Evolutionary conservation across 345 rosid genomes (phyloP).

Genomic region (Hibiscus tridactylites): DNA sequence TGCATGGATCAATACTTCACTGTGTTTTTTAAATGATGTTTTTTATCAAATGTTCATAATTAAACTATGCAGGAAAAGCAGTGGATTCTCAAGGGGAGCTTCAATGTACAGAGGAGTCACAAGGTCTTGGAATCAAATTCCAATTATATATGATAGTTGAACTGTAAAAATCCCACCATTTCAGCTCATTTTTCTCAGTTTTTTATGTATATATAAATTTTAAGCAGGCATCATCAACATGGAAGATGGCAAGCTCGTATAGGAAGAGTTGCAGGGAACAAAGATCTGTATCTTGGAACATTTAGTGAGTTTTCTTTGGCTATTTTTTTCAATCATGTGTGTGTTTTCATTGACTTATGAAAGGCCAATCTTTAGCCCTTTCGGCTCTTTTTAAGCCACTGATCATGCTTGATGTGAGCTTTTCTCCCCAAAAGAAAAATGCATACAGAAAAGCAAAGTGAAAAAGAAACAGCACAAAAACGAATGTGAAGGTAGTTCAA

Average conservation of each 20-base stretch:
- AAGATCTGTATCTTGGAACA: constrained; percentile 96
- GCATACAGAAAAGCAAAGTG: not conserved
- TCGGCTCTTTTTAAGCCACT: not conserved
- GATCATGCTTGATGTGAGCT: not conserved
- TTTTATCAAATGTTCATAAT: not conserved
- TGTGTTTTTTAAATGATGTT: not conserved
- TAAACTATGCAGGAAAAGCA: constrained; percentile 61
- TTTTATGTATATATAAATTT: not conserved
- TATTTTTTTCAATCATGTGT: not conserved
- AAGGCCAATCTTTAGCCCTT: not conserved
- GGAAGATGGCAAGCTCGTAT: constrained; percentile 99
- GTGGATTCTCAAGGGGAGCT: constrained; percentile 99
- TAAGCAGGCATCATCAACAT: constrained; percentile 63
- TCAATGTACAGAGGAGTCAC: constrained; percentile 98
- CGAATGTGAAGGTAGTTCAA: not conserved
- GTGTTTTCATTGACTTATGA: constrained; percentile 9
- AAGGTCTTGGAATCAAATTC: constrained; percentile 37
- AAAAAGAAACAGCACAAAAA: not conserved
- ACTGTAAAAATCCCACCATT: not conserved
- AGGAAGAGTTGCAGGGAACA: constrained; percentile 97
- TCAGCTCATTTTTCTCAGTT: not conserved
- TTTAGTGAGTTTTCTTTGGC: constrained; percentile 43
- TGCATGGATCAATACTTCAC: not conserved
- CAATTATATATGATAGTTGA: not conserved
- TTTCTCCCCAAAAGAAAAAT: not conserved